These are phyloP conservation scores for Tubosaeta sp. DNA, from an alignment of 768 basidiomycete species.

Conservation along the genomic window DNA sequence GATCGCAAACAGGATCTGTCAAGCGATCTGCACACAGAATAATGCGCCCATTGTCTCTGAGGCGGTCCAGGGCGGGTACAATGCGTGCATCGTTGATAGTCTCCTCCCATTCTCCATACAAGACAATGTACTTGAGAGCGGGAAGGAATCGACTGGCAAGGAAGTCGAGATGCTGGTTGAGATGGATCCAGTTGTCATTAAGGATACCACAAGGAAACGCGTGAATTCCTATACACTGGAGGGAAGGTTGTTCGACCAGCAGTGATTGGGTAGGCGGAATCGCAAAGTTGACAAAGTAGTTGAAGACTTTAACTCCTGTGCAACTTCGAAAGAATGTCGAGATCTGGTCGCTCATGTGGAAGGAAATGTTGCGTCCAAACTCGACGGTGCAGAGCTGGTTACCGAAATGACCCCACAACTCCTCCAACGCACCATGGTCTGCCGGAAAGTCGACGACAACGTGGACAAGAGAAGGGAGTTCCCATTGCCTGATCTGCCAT, in stretches of 20 bases:
- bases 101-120: constrained; percentile 53
- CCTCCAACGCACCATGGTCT: constrained; percentile 34
- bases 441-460: constrained; percentile 49
- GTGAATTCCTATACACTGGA: constrained; percentile 50
- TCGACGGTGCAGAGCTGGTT: constrained; percentile 50
- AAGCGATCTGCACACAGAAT: constrained; percentile 20
- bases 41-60: constrained; percentile 32
- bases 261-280: constrained; percentile 13
- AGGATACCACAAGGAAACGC: constrained; percentile 43
- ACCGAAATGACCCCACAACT: constrained; percentile 49
- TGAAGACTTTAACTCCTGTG: constrained; percentile 44
- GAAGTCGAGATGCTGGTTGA: constrained; percentile 42
- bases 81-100: constrained; percentile 39
- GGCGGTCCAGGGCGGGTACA: constrained; percentile 23
- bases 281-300: constrained; percentile 55
- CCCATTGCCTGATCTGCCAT: constrained; percentile 46
- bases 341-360: constrained; percentile 47
- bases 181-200: constrained; percentile 29
- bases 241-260: constrained; percentile 26
- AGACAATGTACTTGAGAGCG: constrained; percentile 38
- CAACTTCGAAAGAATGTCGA: constrained; percentile 44
- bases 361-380: constrained; percentile 54
- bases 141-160: constrained; percentile 42
- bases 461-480: constrained; percentile 48
- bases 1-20: constrained; percentile 14